Base-by-base conservation (phyloP, 306 rosid species). In the Cicer cuneatum region DNA sequence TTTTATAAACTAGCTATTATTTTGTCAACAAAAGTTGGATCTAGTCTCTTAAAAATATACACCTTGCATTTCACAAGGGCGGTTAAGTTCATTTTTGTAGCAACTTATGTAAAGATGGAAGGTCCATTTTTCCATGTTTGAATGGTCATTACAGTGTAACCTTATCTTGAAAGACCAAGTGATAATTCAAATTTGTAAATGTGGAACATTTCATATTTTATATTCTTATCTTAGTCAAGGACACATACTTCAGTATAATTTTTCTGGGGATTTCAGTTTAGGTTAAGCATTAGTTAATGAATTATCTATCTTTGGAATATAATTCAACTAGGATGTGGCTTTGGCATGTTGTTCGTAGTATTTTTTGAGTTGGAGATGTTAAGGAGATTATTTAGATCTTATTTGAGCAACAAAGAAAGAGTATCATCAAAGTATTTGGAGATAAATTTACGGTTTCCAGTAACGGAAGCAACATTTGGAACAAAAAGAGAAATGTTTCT, bases 81-180 rank as follows among this genome's bases (percentile, higher is more conserved):
- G 67, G 52, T 61, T 16, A 4, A 14, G 54, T 74, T 62, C 54
- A 75, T 45, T 43, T 8, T 43, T 73, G 47, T 37, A 46, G 69
- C 38, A 38, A 16, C 47, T 56, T 33, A 45, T 46, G 21, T 35
- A 54, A 54, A 29, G 7, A 54, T 38, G 19, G 48, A 15, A 3
- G 18, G 48, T 49, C 21, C 51, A 13, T 13, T 58, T 38, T 69
- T 16, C 56, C 33, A 47, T 38, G 16, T 57, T 46, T 18, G 16
- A 18, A 5, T 42, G 38, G 19, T 24, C 10, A 42, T 53, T 5
- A 11, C 51, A 41, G 48, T 51, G 66, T 54, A 41, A 19, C 39
- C 16, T 42, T 7, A 43, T 9, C 62, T 8, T 39, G 8, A 29
- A 35, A 52, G 42, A 38, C 33, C 63, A 8, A n/a, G 6, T 65